A percentile compares a stretch with the other conserved stretches of the same genome.
phyloP scores from a whole-genome alignment of 768 basidiomycete species.

The Pleurotus tuoliensis region DNA sequence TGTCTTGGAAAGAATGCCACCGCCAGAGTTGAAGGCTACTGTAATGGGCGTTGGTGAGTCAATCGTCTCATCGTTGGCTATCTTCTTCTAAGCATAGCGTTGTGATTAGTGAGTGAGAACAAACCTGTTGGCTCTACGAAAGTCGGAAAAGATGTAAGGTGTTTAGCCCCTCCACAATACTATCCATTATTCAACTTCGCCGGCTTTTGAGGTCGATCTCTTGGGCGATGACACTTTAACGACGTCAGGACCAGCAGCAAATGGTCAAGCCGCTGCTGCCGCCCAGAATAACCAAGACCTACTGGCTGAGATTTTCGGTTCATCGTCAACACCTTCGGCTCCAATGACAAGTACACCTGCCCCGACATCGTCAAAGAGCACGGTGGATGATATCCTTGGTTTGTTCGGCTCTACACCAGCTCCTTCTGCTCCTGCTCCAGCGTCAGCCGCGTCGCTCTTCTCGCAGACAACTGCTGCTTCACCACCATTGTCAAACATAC shows the following conservation, averaged over 20 bases:
- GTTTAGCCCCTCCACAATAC: neutral
- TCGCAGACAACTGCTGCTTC: conserved; percentile 18
- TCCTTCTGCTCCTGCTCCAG: conserved; percentile 28
- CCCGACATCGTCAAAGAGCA: conserved; percentile 47
- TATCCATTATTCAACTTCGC: neutral
- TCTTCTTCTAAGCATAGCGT: conserved; percentile 8
- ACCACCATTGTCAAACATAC: conserved; percentile 30
- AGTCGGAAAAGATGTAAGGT: conserved; percentile 64
- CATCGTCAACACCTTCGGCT: conserved; percentile 31
- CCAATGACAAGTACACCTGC: conserved; percentile 33
- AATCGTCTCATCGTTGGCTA: neutral
- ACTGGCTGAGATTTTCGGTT: conserved; percentile 90
- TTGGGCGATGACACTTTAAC: conserved; percentile 71
- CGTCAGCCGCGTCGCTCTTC: conserved; percentile 19
- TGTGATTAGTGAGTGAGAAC: conserved; percentile 79
- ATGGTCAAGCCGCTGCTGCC: conserved; percentile 34
- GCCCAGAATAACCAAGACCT: conserved; percentile 76
- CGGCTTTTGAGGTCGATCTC: conserved; percentile 55
- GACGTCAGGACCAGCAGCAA: conserved; percentile 34
- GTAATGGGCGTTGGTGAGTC: conserved; percentile 85
- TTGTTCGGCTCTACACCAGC: conserved; percentile 64
- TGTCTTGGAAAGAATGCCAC: conserved; percentile 98
- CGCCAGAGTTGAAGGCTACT: conserved; percentile 95
- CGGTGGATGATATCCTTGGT: conserved; percentile 87
- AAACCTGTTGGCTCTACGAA: conserved; percentile 92